Percentiles rank a stretch among this genome's conserved stretches.
Evolutionary conservation across 768 basidiomycete genomes (phyloP).

Genomic region (Podaxis sp.): DNA sequence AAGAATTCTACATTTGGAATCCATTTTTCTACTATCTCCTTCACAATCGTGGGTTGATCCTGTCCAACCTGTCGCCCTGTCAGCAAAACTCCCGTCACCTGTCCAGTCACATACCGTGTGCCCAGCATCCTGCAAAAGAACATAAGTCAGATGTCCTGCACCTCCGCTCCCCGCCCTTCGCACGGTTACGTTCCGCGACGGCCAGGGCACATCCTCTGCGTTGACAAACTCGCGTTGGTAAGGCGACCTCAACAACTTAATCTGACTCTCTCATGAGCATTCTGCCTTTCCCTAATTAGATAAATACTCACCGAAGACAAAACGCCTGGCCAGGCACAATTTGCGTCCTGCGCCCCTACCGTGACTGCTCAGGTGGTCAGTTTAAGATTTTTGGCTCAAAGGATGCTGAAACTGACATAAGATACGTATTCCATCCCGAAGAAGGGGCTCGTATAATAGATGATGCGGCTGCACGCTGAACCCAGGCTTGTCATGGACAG

Average conservation of each 20-base stretch:
- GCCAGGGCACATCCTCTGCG: slow-evolving; percentile 28
- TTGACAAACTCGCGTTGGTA: slow-evolving; percentile 25
- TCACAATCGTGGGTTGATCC: slow-evolving; percentile 21
- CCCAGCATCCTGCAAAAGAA: slow-evolving; percentile 28
- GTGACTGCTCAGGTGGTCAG: slow-evolving; percentile 20
- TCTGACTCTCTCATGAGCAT: slow-evolving; percentile 6
- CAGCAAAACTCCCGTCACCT: not conserved
- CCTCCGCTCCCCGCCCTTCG: slow-evolving; percentile 28
- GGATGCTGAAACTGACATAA: slow-evolving; percentile 21
- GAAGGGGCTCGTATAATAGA: slow-evolving; percentile 24
- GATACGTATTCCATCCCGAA: slow-evolving; percentile 26
- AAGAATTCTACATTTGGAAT: slow-evolving; percentile 15
- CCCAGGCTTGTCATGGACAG: not conserved
- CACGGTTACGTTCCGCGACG: slow-evolving; percentile 19
- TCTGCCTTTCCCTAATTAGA: not conserved
- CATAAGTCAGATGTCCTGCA: slow-evolving; percentile 32
- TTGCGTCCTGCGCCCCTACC: slow-evolving; percentile 28
- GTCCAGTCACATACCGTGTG: slow-evolving; percentile 27
- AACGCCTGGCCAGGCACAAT: slow-evolving; percentile 28
- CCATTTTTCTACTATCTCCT: slow-evolving; percentile 21
- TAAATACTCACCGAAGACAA: slow-evolving; percentile 22
- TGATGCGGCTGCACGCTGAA: slow-evolving; percentile 20
- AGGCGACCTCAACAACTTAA: slow-evolving; percentile 24
- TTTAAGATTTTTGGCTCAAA: not conserved
- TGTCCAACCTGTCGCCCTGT: slow-evolving; percentile 14